phyloP scores from a whole-genome alignment of 257 asterid genomes.

The Solanum verrucosum region DNA sequence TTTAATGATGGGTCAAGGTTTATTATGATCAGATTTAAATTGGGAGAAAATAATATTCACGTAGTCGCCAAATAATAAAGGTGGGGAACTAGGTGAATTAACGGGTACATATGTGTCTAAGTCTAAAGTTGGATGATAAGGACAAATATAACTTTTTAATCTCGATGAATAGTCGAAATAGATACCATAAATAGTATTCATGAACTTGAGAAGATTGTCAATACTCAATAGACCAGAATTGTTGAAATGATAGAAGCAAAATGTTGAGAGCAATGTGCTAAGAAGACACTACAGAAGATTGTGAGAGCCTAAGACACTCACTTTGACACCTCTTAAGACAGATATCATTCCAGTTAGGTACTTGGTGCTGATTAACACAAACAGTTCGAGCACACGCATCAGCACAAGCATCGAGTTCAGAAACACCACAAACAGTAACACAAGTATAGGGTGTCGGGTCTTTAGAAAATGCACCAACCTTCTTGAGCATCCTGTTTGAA shows the following conservation, averaged over 20 bases:
- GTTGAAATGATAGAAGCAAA: not conserved
- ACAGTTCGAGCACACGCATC: conserved; percentile 96
- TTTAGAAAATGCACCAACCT: conserved; percentile 89
- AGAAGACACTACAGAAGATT: conserved; percentile 23
- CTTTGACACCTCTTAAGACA: conserved; percentile 92
- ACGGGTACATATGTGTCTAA: not conserved
- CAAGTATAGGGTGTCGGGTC: conserved; percentile 93
- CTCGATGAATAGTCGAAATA: not conserved
- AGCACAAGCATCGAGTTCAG: conserved; percentile 91
- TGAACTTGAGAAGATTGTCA: not conserved
- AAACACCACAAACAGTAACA: conserved; percentile 90
- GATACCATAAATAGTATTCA: not conserved
- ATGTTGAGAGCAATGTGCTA: not conserved
- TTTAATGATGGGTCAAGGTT: not conserved
- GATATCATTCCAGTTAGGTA: conserved; percentile 91
- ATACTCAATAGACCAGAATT: not conserved
- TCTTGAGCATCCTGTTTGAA: conserved; percentile 90
- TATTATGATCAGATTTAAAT: not conserved
- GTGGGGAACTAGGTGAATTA: not conserved
- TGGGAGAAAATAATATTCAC: too few relatives aligned
- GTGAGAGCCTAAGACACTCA: conserved; percentile 77
- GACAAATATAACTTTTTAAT: not conserved
- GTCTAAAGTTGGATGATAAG: not conserved
- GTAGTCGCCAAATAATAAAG: not conserved
- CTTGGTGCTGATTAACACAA: conserved; percentile 91